These are phyloP conservation scores for Chlamydomonas reinhardtii DNA, from an alignment of 163 green algal genomes.

Conservation along the genomic window DNA sequence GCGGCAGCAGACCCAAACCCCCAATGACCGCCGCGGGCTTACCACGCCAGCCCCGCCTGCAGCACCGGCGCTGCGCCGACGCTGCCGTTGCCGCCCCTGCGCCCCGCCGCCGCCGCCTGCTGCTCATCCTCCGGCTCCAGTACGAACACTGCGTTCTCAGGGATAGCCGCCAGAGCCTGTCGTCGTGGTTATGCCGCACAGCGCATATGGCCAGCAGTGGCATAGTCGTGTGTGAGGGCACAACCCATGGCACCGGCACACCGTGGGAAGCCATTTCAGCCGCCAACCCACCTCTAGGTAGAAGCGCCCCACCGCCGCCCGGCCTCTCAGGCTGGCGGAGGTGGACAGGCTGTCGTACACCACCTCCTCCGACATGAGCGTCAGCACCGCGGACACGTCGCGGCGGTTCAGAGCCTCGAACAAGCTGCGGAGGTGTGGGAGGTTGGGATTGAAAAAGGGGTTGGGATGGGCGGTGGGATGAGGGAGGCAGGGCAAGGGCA, in stretches of 20 bases:
- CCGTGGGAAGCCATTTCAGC: no score
- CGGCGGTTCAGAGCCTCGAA: conserved; percentile 32
- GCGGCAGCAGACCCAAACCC: no score
- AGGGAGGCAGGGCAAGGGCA: no score
- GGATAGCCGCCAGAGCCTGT: conserved; percentile 5
- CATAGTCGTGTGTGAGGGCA: no score
- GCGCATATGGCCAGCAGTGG: no score
- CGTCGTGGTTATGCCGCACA: no score
- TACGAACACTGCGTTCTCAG: conserved; percentile 39
- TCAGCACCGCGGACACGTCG: conserved; percentile 23
- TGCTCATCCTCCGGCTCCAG: not conserved
- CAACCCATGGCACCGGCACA: no score
- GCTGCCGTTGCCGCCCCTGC: not conserved
- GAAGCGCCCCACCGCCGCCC: conserved; percentile 30
- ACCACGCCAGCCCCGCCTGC: conserved; percentile 33
- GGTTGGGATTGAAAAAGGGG: no score
- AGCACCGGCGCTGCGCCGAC: not conserved
- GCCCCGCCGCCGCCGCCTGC: not conserved
- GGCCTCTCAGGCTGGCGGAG: not conserved
- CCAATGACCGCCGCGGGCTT: not conserved
- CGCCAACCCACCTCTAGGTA: conserved; percentile 28
- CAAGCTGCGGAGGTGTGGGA: not conserved
- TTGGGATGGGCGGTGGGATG: no score
- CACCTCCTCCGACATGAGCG: conserved; percentile 20
- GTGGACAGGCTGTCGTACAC: conserved; percentile 32